Percentiles rank a stretch among this genome's conserved stretches.
These are phyloP conservation scores for Colletotrichum australisinense DNA, from an alignment of 2,329 filamentous ascomycete genomes.

Conservation along the genomic window DNA sequence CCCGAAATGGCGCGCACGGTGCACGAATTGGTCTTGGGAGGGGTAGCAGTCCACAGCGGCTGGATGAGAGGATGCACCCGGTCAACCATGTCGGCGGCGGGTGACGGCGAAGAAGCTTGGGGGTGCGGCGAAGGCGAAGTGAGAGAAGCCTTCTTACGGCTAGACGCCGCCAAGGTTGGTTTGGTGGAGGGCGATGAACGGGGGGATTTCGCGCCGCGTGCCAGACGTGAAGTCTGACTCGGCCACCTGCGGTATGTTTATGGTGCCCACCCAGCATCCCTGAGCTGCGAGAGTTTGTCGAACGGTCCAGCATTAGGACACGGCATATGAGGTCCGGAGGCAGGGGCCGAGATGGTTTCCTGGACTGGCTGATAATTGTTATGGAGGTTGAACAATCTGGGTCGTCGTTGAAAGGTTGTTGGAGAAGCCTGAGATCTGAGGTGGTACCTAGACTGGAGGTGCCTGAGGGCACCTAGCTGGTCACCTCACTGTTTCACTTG, in stretches of 20 bases:
- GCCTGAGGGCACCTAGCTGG: background rate
- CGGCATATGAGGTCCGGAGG: too few relatives aligned
- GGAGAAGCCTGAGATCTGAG: background rate
- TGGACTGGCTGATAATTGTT: background rate
- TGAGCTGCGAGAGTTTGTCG: background rate
- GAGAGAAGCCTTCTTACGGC: constrained; percentile 11
- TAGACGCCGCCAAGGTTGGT: constrained; percentile 17
- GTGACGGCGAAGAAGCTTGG: constrained; percentile 13
- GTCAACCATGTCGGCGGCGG: constrained; percentile 10
- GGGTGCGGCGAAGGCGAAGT: too few relatives aligned
- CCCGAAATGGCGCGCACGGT: constrained; percentile 16
- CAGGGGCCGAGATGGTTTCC: background rate
- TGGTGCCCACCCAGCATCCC: background rate
- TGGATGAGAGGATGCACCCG: constrained; percentile 29
- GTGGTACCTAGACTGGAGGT: background rate
- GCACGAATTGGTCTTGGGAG: background rate
- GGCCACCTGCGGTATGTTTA: background rate
- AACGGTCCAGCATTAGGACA: background rate
- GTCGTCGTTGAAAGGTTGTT: background rate
- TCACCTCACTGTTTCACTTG: background rate
- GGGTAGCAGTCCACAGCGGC: constrained; percentile 17
- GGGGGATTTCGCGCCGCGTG: background rate
- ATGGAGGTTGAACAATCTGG: background rate
- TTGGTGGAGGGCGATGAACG: background rate
- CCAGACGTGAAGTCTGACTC: background rate